Percentiles rank a stretch among this genome's conserved stretches.
These are phyloP conservation scores for Hypoxylon cercidicola DNA, from an alignment of 495 filamentous ascomycete genomes.

Conservation along the genomic window DNA sequence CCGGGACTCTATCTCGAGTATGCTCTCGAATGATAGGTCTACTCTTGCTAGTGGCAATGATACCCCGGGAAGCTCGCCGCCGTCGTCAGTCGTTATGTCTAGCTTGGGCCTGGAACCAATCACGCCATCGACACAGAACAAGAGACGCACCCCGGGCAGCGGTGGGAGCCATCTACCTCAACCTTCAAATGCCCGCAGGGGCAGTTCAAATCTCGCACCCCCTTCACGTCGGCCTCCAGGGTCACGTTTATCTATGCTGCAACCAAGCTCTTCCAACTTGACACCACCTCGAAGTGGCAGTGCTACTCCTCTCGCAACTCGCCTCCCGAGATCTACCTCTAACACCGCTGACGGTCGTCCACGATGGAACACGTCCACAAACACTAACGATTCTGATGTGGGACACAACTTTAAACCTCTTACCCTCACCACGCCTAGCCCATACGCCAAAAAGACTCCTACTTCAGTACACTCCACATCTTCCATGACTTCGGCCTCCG, in stretches of 20 bases:
- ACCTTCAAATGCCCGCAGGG: constrained; percentile 49
- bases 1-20: constrained; percentile 92
- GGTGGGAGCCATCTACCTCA: constrained; percentile 54
- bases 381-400: constrained; percentile 72
- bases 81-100: constrained; percentile 84
- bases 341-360: constrained; percentile 68
- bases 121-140: constrained; percentile 51
- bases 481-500: constrained; percentile 50
- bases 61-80: constrained; percentile 89
- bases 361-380: constrained; percentile 81
- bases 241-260: constrained; percentile 53
- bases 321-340: constrained; percentile 59
- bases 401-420: constrained; percentile 77
- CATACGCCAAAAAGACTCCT: constrained; percentile 63
- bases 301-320: constrained; percentile 66
- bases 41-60: constrained; percentile 75
- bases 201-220: constrained; percentile 42
- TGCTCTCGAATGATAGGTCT: constrained; percentile 87
- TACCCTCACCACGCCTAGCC: constrained; percentile 68
- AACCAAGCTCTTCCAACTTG: constrained; percentile 43
- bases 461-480: constrained; percentile 50
- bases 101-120: constrained; percentile 61
- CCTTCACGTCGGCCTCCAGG: constrained; percentile 41
- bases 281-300: constrained; percentile 60
- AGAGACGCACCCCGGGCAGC: constrained; percentile 55